Evolutionary conservation across 148 eudicot genomes (phyloP), one percentile per base, ranked within the genome.

Genomic region (Heliosperma pusillum): DNA sequence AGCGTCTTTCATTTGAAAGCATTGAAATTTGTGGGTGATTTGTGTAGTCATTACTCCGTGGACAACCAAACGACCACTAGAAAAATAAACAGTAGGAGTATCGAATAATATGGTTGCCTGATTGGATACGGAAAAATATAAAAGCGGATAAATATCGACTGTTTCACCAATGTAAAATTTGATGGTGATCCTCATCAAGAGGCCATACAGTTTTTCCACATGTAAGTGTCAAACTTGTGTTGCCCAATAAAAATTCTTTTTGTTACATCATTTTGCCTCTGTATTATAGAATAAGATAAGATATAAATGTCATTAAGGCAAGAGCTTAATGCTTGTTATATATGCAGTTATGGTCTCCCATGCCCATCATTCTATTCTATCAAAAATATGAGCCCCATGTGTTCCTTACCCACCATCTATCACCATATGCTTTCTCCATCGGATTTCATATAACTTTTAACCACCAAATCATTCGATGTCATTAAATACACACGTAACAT

Each of bases 261-360:
- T 62, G 52, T 69, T 62, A 50, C 25, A 45, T 61, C 53, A 70
- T 29, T 29, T 71, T 53, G 60, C 56, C 45, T 63, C 62, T 69
- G 10, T 9, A 25, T 57, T 63, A n/a, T 65, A 24, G 69, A 71
- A 79, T 7, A 29, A 30, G 74, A 79, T 70, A 59, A 61, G 70
- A 52, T 55, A 74, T 67, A 68, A 67, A 60, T 36, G 62, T 79
- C 60, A 62, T 68, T 11, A 77, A 79, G 66, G 77, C 73, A 67
- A 57, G 44, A 73, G 76, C 72, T 52, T 25, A 29, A 71, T 36
- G 57, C 29, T 70, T 12, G 66, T 44, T 70, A 61, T 42, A 70
- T 70, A 56, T 70, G 74, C 57, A 79, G 21, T 19, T 76, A 76
- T 78, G 77, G 74, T 78, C 72, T 79, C 77, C 80, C 85, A 79